phyloP scores from a whole-genome alignment of 305 asterid species.

The Fraxinus baroniana region DNA sequence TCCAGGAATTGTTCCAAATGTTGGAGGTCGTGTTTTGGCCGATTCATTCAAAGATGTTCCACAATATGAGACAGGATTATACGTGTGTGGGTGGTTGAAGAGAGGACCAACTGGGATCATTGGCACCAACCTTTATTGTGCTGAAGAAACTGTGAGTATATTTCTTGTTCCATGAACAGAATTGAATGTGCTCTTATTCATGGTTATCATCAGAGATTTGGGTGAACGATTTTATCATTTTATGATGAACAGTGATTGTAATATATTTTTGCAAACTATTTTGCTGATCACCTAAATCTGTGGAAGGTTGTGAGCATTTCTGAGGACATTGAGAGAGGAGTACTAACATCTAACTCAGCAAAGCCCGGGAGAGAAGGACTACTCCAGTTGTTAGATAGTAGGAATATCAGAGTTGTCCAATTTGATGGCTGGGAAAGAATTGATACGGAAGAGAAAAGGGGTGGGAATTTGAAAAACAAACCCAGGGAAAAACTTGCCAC shows the following conservation, averaged over 20 bases:
- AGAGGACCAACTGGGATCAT: constrained; percentile 91
- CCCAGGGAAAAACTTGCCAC: constrained; percentile 71
- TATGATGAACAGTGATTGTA: neutral
- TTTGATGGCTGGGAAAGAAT: constrained; percentile 67
- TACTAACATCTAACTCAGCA: constrained; percentile 33
- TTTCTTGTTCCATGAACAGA: constrained; percentile 8
- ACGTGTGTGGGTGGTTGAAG: constrained; percentile 94
- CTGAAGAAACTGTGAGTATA: constrained; percentile 80
- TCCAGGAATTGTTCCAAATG: constrained; percentile 75
- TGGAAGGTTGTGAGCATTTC: constrained; percentile 66
- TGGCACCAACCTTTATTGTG: constrained; percentile 77
- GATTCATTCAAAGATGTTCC: constrained; percentile 32
- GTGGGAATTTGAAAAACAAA: constrained; percentile 51
- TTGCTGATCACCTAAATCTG: constrained; percentile 6
- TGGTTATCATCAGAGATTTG: constrained; percentile 8
- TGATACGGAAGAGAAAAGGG: constrained; percentile 66
- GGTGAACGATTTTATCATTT: neutral
- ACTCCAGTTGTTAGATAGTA: constrained; percentile 45
- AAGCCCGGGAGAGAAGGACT: constrained; percentile 79
- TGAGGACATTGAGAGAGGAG: constrained; percentile 57
- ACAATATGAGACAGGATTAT: constrained; percentile 58
- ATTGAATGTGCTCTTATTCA: neutral
- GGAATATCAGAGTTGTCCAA: constrained; percentile 51
- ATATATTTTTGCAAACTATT: neutral
- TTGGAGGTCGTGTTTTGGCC: constrained; percentile 63